These are phyloP conservation scores for Penicillium cosmopolitanum DNA, from an alignment of 495 filamentous ascomycete genomes.

Conservation along the genomic window DNA sequence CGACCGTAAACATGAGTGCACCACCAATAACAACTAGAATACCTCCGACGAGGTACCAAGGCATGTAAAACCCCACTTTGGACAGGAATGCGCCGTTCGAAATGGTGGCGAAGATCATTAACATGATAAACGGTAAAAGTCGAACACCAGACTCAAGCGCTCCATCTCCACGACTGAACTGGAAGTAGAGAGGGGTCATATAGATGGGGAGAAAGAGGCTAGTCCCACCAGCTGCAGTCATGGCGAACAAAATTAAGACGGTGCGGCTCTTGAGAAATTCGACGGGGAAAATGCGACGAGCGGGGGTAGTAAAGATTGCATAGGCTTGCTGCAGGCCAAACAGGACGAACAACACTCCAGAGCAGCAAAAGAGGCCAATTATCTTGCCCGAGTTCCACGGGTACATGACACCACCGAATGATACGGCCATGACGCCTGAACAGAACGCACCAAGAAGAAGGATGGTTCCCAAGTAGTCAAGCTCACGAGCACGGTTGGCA, in stretches of 20 bases:
- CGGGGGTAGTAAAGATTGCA: slow-evolving; percentile 43
- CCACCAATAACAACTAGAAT: not conserved
- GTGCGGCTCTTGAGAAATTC: slow-evolving; percentile 48
- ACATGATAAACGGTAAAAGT: slow-evolving; percentile 31
- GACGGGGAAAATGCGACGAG: slow-evolving; percentile 54
- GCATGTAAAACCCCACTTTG: slow-evolving; percentile 53
- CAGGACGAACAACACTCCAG: slow-evolving; percentile 47
- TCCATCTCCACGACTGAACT: slow-evolving; percentile 42
- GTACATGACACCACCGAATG: slow-evolving; percentile 33
- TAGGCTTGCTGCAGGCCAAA: slow-evolving; percentile 19
- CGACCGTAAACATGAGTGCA: slow-evolving; percentile 27
- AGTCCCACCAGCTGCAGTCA: slow-evolving; percentile 32
- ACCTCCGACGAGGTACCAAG: slow-evolving; percentile 49
- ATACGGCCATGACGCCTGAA: slow-evolving; percentile 27
- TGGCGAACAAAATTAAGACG: slow-evolving; percentile 48
- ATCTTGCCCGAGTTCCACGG: slow-evolving; percentile 46
- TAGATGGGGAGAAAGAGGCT: slow-evolving; percentile 45
- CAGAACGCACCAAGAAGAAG: slow-evolving; percentile 21
- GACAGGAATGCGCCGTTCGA: slow-evolving; percentile 46
- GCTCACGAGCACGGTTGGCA: not conserved
- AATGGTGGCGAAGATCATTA: slow-evolving; percentile 20
- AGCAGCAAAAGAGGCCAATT: slow-evolving; percentile 53
- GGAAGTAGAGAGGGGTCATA: slow-evolving; percentile 55
- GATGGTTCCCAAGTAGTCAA: slow-evolving; percentile 28
- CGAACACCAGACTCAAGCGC: slow-evolving; percentile 42